Evolutionary conservation across 148 eudicot genomes (phyloP).

Genomic region (Nepenthes gracilis): DNA sequence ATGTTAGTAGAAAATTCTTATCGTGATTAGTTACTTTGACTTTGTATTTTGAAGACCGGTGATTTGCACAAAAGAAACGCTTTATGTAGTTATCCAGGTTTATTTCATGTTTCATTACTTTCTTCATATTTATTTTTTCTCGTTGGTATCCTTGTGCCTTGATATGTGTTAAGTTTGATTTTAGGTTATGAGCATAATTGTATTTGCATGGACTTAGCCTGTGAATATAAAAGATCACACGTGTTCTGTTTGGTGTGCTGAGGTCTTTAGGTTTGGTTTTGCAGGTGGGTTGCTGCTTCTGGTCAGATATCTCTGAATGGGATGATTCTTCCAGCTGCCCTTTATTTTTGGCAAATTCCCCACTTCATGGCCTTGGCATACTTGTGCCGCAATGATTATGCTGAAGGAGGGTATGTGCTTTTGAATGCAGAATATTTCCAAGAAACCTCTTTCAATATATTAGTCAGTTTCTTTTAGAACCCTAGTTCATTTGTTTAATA

Average conservation of each 20-base stretch:
- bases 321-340: constrained; percentile 93
- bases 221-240: not conserved
- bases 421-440: not conserved
- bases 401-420: constrained; percentile 83
- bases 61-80: too few species aligned
- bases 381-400: constrained; percentile 85
- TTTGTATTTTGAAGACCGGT: too few species aligned
- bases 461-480: not conserved
- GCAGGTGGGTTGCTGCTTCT: constrained; percentile 98
- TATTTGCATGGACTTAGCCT: not conserved
- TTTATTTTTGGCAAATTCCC: constrained; percentile 98
- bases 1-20: too few species aligned
- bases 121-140: too few species aligned
- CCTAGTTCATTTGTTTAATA: not conserved
- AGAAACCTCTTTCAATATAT: not conserved
- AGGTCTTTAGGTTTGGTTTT: constrained; percentile 8
- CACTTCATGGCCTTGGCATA: constrained; percentile 98
- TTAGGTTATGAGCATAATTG: not conserved
- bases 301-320: constrained; percentile 73
- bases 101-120: too few species aligned
- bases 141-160: too few species aligned
- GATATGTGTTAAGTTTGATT: not conserved
- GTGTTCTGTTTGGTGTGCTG: constrained; percentile 1
- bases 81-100: too few species aligned
- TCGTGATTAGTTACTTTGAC: too few species aligned